Conservation (phyloP, 2,329 filamentous ascomycete species). For the Pseudogymnoascus sp. region DNA sequence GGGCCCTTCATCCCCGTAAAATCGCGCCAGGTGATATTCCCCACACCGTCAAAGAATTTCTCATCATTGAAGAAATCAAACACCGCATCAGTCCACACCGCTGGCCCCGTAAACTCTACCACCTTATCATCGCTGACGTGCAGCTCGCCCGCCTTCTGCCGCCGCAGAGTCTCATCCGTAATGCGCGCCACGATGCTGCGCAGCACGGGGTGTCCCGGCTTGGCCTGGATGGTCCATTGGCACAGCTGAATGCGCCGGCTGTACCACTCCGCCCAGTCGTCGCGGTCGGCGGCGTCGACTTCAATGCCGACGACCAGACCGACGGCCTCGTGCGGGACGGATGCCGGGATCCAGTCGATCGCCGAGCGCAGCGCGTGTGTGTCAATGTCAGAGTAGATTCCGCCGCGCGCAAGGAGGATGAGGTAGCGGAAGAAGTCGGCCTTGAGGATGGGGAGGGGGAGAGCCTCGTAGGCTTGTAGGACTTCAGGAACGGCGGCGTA, state of each 20-base stretch:
- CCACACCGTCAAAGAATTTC: conserved; percentile 69
- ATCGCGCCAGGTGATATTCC: conserved; percentile 73
- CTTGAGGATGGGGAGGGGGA: conserved; percentile 67
- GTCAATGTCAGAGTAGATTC: conserved; percentile 88
- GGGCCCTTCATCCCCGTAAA: conserved; percentile 80
- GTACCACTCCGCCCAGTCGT: conserved; percentile 94
- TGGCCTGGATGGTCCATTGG: conserved; percentile 97
- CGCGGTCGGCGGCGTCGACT: conserved; percentile 75
- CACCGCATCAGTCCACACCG: conserved; percentile 84
- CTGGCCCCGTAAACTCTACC: conserved; percentile 90
- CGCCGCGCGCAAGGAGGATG: conserved; percentile 65
- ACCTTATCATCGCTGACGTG: conserved; percentile 58
- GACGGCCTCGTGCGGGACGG: conserved; percentile 66
- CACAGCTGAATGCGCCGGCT: conserved; percentile 94
- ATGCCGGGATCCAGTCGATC: conserved; percentile 74
- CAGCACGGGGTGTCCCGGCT: conserved; percentile 86
- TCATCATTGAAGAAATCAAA: conserved; percentile 92
- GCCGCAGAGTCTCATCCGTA: conserved; percentile 67
- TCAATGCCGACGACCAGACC: conserved; percentile 92
- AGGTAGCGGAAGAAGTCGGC: conserved; percentile 66
- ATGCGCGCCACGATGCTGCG: conserved; percentile 81
- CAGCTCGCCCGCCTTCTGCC: conserved; percentile 60
- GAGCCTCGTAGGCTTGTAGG: conserved; percentile 62
- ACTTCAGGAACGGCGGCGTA: conserved; percentile 78
- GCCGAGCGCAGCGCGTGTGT: conserved; percentile 77